Evolutionary conservation across 768 basidiomycete genomes (phyloP), one percentile per base, ranked within the genome.

Genomic region (Myochromella boudieri): DNA sequence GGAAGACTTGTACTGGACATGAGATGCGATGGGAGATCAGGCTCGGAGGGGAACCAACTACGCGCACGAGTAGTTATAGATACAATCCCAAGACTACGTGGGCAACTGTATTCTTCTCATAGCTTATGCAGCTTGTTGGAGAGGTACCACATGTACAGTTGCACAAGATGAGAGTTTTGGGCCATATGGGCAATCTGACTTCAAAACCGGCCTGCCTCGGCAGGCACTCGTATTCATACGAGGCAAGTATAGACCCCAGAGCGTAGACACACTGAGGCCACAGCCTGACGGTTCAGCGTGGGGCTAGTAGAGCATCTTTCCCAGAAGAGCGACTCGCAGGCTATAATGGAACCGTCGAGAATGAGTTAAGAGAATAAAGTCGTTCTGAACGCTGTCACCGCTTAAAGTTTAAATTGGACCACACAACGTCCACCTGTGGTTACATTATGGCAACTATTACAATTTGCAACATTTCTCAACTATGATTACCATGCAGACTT

Each of bases 1-100:
- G 82, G 80, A 31, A 80, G 76, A 52, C 70, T 77, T 37, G 72
- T 66, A 31, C 78, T 72, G 25, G 77, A 78, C 84, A 85, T 84
- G 40, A 34, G 21, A 22, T 17, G 54, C 25, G 37, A n/a, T 22
- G 27, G 26, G 34, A 12, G 29, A 46, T n/a, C n/a, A n/a, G n/a
- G n/a, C n/a, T n/a, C n/a, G n/a, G n/a, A n/a, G n/a, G n/a, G n/a
- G n/a, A n/a, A n/a, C n/a, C n/a, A n/a, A n/a, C n/a, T n/a, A n/a
- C n/a, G n/a, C n/a, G n/a, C n/a, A n/a, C n/a, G n/a, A n/a, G n/a
- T 18, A 29, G 29, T 45, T 47, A 42, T 47, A 43, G 37, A 33
- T 37, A 31, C 20, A 39, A 34, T 44, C 44, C 21, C n/a, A n/a
- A 34, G 29, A 31, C 26, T 12, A 24, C 32, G 29, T 37, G 39